Percentiles rank a stretch among this genome's conserved stretches.
phyloP scores from a whole-genome alignment of 2,329 filamentous ascomycete genomes.

The Nakataea oryzae region DNA sequence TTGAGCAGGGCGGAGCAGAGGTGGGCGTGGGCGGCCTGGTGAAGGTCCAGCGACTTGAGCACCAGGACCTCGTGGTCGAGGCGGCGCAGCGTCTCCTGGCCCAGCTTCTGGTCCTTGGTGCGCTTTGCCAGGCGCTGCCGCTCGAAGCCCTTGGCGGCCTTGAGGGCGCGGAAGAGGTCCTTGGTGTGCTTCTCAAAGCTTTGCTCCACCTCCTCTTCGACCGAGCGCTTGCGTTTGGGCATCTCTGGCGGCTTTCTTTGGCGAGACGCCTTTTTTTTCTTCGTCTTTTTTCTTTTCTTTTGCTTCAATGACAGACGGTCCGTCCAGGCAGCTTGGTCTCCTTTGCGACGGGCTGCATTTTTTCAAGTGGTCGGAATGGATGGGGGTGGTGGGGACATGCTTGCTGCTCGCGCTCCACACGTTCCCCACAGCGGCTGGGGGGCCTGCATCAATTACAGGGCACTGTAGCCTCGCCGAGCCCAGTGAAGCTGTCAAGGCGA shows the following conservation, averaged over 20 bases:
- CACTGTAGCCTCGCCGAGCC: no score
- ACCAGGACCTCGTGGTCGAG: slow-evolving; percentile 51
- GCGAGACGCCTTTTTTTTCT: neutral
- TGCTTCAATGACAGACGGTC: no score
- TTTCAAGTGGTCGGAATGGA: no score
- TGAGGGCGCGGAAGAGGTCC: slow-evolving; percentile 56
- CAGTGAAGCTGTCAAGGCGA: no score
- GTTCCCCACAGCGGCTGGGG: no score
- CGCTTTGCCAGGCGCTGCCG: slow-evolving; percentile 63
- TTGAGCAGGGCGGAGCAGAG: slow-evolving; percentile 43
- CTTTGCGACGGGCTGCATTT: no score
- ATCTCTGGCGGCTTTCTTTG: slow-evolving; percentile 22
- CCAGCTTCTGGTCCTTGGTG: slow-evolving; percentile 31
- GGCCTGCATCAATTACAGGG: no score
- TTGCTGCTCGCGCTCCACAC: no score
- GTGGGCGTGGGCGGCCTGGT: slow-evolving; percentile 45
- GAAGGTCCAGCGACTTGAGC: slow-evolving; percentile 46
- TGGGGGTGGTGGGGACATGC: no score
- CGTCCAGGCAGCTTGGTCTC: neutral
- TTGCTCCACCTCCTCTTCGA: slow-evolving; percentile 32
- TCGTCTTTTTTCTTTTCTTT: neutral
- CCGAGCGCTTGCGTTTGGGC: slow-evolving; percentile 47
- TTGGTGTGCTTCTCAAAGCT: slow-evolving; percentile 45
- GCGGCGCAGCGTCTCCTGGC: slow-evolving; percentile 39
- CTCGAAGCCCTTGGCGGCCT: slow-evolving; percentile 66